A percentile compares a stretch with the other conserved stretches of the same genome.
Evolutionary conservation across 2,329 filamentous ascomycete species (phyloP).

Genomic region (Volutella citrinella): DNA sequence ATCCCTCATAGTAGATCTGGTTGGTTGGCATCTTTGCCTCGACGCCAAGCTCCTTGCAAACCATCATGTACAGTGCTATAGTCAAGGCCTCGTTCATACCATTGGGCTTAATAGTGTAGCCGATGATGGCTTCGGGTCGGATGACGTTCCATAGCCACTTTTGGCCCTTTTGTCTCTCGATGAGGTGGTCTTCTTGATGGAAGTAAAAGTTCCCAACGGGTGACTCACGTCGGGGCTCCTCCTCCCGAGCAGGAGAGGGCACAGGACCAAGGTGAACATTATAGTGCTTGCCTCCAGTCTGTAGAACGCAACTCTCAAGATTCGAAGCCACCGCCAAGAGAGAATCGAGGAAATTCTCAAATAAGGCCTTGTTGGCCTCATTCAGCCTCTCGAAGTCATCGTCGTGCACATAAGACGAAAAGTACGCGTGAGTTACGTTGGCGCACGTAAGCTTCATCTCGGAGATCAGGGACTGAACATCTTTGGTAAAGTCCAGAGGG

Average conservation of each 20-base stretch:
- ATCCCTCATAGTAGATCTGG: background rate
- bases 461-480: background rate
- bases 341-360: background rate
- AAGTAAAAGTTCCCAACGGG: background rate
- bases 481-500: background rate
- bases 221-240: background rate
- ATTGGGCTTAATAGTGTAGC: background rate
- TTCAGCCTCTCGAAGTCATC: background rate
- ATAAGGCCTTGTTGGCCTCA: background rate
- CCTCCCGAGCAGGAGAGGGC: background rate
- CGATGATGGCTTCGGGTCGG: background rate
- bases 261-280: background rate
- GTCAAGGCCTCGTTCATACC: background rate
- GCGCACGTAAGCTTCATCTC: background rate
- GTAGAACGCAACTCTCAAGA: background rate
- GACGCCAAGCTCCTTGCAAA: background rate
- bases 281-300: background rate
- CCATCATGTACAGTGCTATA: background rate
- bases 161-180: background rate
- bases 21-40: background rate
- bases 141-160: background rate
- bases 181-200: background rate
- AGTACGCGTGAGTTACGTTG: background rate
- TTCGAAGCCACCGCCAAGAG: background rate
- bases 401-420: background rate